phyloP scores from a whole-genome alignment of 2,329 filamentous ascomycete species.

The Sclerotinia subarctica region DNA sequence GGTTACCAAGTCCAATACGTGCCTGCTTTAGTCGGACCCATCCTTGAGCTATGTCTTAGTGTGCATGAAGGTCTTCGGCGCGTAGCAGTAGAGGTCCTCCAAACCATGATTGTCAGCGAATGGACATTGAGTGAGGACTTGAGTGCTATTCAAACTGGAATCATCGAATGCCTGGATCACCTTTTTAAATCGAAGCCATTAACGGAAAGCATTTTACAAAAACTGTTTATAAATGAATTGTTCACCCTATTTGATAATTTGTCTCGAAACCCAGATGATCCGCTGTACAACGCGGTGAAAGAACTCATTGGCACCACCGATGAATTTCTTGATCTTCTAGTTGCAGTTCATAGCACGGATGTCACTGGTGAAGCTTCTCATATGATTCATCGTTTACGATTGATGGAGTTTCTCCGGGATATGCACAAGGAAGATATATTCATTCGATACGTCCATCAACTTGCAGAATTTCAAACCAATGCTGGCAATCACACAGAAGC shows the following conservation, averaged over 20 bases:
- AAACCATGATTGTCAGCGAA: conserved; percentile 98
- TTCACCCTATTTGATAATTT: conserved; percentile 75
- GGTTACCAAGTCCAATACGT: conserved; percentile 99
- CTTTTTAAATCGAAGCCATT: conserved; percentile 87
- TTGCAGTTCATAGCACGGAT: conserved; percentile 81
- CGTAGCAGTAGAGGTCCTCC: conserved; percentile 88
- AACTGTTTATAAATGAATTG: conserved; percentile 85
- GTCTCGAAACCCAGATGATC: conserved; percentile 63
- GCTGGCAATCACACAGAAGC: conserved; percentile 81
- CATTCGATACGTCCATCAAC: conserved; percentile 89
- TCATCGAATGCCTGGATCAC: conserved; percentile 88
- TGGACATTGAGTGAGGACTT: conserved; percentile 95
- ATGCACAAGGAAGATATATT: conserved; percentile 98
- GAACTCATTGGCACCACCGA: conserved; percentile 81
- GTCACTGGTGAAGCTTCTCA: conserved; percentile 70
- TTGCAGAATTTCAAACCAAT: conserved; percentile 73
- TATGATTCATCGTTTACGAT: conserved; percentile 80
- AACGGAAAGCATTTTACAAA: conserved; percentile 86
- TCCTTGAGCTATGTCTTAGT: conserved; percentile 90
- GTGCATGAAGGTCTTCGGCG: conserved; percentile 87
- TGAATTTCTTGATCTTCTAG: conserved; percentile 84
- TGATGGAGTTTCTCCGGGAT: conserved; percentile 95
- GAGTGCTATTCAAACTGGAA: conserved; percentile 87
- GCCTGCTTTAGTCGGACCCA: conserved; percentile 82
- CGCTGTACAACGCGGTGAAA: conserved; percentile 71